A percentile compares a stretch with the other conserved stretches of the same genome.
These are phyloP conservation scores for Darksidea phi DNA, from an alignment of 495 filamentous ascomycete species.

Conservation along the genomic window DNA sequence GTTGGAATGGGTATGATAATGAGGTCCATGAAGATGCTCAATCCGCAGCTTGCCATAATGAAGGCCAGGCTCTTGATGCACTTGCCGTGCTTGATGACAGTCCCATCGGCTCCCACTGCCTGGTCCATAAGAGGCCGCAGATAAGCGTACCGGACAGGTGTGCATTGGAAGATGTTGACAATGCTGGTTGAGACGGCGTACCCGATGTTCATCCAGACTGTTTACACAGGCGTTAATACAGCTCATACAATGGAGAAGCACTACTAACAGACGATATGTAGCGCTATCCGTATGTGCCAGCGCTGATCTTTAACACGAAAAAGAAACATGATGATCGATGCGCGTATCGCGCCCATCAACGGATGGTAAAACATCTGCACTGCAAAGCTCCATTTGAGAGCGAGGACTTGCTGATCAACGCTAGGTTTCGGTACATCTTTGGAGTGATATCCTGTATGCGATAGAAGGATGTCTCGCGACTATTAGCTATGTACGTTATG, in stretches of 20 bases:
- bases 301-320: constrained; percentile 48
- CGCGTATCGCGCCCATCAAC: constrained; percentile 59
- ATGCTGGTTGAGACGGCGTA: constrained; percentile 57
- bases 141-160: constrained; percentile 45
- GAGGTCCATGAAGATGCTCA: constrained; percentile 52
- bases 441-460: constrained; percentile 31
- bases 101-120: constrained; percentile 42
- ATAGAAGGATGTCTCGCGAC: constrained; percentile 11
- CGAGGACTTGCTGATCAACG: constrained; percentile 11
- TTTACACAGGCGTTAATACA: not conserved
- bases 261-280: constrained; percentile 42
- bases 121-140: constrained; percentile 15
- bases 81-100: constrained; percentile 40
- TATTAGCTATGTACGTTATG: not conserved
- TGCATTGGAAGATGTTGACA: constrained; percentile 59
- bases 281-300: constrained; percentile 43
- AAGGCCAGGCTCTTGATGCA: constrained; percentile 49
- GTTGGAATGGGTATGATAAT: constrained; percentile 51
- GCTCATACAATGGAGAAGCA: not conserved
- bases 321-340: constrained; percentile 55
- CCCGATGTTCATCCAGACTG: constrained; percentile 50
- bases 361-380: constrained; percentile 65
- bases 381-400: constrained; percentile 45
- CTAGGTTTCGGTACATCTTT: constrained; percentile 24
- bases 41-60: constrained; percentile 47